Conservation (phyloP, 169 alveolate genomes). For the Eimeria brunetti region DNA sequence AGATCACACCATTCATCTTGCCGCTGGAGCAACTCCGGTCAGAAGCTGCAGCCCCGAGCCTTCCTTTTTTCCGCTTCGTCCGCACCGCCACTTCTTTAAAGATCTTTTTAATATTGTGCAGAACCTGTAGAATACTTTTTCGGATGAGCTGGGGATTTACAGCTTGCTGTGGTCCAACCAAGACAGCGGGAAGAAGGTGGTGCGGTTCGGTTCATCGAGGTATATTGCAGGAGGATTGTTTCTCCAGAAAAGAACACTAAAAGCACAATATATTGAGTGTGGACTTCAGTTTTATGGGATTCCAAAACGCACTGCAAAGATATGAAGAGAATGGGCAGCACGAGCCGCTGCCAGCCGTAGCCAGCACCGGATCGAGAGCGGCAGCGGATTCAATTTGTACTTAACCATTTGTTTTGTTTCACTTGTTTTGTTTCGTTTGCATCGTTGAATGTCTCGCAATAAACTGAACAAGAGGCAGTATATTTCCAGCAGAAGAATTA, state of each 20-base stretch:
- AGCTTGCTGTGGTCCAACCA: not conserved
- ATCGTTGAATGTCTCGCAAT: not conserved
- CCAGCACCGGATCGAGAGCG: not conserved
- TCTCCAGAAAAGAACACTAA: not conserved
- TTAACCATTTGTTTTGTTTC: too few relatives aligned
- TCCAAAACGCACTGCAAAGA: not conserved
- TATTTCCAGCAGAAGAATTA: not conserved
- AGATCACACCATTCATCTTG: not conserved
- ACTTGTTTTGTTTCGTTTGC: not conserved
- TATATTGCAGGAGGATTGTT: not conserved
- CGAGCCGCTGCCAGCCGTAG: not conserved
- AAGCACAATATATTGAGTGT: not conserved
- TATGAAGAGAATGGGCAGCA: not conserved
- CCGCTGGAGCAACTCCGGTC: not conserved
- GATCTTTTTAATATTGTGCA: not conserved
- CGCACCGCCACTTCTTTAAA: not conserved
- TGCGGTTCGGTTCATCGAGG: slow-evolving; percentile 1
- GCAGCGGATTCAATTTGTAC: too few relatives aligned
- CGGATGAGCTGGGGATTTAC: not conserved
- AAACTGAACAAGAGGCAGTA: not conserved
- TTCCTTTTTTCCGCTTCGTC: not conserved
- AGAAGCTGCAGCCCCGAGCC: slow-evolving; percentile 20
- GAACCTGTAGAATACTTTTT: not conserved
- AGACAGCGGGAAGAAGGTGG: not conserved
- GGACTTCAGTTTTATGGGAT: not conserved